Conservation (phyloP, 192 early-diverging fungal genomes). For the Chytriomyces sp. region DNA sequence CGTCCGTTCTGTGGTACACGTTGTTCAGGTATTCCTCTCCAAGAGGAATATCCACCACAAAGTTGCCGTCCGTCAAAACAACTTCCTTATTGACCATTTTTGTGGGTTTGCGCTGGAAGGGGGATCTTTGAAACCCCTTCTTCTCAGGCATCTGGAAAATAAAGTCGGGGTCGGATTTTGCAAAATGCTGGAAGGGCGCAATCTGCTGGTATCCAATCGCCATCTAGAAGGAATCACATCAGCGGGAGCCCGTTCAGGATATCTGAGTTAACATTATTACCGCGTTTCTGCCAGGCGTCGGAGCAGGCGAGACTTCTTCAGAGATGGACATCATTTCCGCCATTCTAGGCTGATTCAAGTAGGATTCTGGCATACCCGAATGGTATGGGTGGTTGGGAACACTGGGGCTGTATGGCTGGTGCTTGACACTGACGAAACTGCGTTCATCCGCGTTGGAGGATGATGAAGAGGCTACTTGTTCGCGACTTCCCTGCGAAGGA, state of each 20-base stretch:
- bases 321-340: neutral
- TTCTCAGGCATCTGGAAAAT: neutral
- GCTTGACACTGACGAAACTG: neutral
- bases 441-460: too few species aligned
- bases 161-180: neutral
- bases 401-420: neutral
- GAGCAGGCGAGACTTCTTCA: neutral
- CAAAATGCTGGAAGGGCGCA: neutral
- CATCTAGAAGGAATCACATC: neutral
- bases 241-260: neutral
- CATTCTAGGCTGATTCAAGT: too few species aligned
- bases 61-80: constrained; percentile 43
- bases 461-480: too few species aligned
- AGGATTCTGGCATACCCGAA: neutral
- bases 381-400: neutral
- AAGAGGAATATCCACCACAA: constrained; percentile 49
- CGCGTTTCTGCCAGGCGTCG: neutral
- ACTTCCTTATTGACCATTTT: constrained; percentile 40
- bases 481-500: too few species aligned
- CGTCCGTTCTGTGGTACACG: constrained; percentile 50
- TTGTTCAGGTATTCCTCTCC: constrained; percentile 44
- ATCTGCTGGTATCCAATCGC: neutral
- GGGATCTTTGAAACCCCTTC: neutral
- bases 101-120: constrained; percentile 6
- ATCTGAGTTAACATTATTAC: neutral